Evolutionary conservation across 108 stramenopile genomes (phyloP), one percentile per base, ranked within the genome.

Genomic region (Fragilaria crotonensis): DNA sequence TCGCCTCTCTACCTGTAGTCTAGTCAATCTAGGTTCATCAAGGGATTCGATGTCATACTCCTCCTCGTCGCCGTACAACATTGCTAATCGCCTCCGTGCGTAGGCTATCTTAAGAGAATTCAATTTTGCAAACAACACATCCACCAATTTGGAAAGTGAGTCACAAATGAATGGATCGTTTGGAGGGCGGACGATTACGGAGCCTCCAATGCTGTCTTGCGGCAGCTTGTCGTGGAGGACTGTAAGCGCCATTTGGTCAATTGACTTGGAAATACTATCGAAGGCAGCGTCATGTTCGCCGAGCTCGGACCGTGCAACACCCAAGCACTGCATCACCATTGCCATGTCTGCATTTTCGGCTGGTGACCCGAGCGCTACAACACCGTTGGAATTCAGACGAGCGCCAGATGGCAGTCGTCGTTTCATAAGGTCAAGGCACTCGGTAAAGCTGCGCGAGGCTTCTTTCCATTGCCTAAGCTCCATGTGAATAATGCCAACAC

Each of bases 381-480:
- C 36, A 41, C 36, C 36, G 14, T 41, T 41, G 11, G 7, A 14
- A 14, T 48, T 70, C 36, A 14, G 36, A 11, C 14, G 36, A 41
- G 36, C 14, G 7, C 36, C 36, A 41, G 36, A 14, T 11, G 36
- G 36, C 7, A 41, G 36, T 41, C 36, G 7, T 30, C 49, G 68
- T 52, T 65, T 70, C 48, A 74, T 54, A 33, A 74, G 60, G 25
- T 62, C 48, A 0, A 77, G 55, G 54, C 69, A 70, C 59, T 77
- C 72, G 22, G 63, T 62, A 25, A 70, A 74, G 22, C 70, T 70
- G 21, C 65, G 61, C 26, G 65, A 47, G 5, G 76, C 72, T 52
- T 77, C 76, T 23, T 57, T 57, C 76, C 76, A 77, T 46, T 71
- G 64, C 27, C 62, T 61, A 28, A 70, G 64, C 59, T 77, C 76